Evolutionary conservation across 106 monocot species (phyloP), one percentile per base, ranked within the genome.

Genomic region (Allium cepa): DNA sequence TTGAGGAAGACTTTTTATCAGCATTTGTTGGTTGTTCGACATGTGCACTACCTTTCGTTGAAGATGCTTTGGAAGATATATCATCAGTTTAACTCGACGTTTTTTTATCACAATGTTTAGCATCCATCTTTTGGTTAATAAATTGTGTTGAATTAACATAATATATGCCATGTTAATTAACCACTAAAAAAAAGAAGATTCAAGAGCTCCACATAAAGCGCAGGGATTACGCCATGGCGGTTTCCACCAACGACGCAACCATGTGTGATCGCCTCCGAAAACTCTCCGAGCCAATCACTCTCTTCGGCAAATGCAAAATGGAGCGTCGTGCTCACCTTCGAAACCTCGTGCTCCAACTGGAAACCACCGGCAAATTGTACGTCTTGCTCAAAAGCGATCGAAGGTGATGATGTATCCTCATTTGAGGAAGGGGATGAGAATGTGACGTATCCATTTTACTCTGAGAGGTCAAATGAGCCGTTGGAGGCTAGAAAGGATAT

Each of bases 291-390:
- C 97, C 97, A 47, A 73, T 97, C 60, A 97, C 97, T 16, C 80
- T 97, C 73, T 97, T 97, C 51, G 97, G 97, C 8, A 92, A 97
- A 80, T 79, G 97, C 22, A 92, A 97, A 78, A 97, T 97, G 97
- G 97, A 97, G 77, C 88, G 92, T 66, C 84, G 97, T 9, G 97
- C 92, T 66, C 84, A 92, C 11, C 86, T 97, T 36, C 76, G 97
- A 28, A 71, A 79, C 36, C 64, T 97, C 69, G 92, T 92, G 92
- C 78, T 85, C 49, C 70, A 69, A 18, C 84, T 97, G 17, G 97
- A 97, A 11, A 76, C 86, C 4, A 87, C 86, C 61, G 89, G 92
- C 9, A 72, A 97, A 70, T 82, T 92, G 18, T 87, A 97, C 26
- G 75, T 64, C 62, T 66, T 92, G 9, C 78, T 97, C 50, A 81